A percentile compares a stretch with the other conserved stretches of the same genome.
These are phyloP conservation scores for Avena atlantica DNA, from an alignment of 176 grass and related monocot genomes.

Conservation along the genomic window DNA sequence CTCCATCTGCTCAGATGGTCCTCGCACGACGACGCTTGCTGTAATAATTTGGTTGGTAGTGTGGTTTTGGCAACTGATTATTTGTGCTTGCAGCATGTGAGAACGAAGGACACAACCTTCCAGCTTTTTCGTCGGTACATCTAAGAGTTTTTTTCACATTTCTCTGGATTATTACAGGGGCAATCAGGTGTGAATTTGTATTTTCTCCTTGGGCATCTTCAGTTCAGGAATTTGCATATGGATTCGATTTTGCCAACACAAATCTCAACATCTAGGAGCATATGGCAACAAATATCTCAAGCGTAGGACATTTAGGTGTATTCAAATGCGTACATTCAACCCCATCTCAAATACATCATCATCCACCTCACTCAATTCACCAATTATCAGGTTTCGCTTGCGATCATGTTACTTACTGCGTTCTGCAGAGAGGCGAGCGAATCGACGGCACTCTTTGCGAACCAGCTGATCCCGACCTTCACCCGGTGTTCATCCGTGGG, in stretches of 20 bases:
- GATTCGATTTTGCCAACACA: not conserved
- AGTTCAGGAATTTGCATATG: not conserved
- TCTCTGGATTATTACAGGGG: not conserved
- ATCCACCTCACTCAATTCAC: not conserved
- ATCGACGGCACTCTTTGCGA: conserved; percentile 76
- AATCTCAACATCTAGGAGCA: not conserved
- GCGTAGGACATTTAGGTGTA: not conserved
- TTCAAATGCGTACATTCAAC: not conserved
- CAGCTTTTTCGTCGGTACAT: no score
- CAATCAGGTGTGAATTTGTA: not conserved
- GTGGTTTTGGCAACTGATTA: not conserved
- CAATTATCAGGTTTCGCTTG: conserved; percentile 26
- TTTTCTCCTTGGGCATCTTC: not conserved
- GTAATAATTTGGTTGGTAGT: not conserved
- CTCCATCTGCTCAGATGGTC: not conserved
- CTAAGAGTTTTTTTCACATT: not conserved
- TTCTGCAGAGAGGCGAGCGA: conserved; percentile 74
- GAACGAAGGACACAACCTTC: no score
- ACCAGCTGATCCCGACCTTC: conserved; percentile 95
- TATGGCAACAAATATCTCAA: not conserved
- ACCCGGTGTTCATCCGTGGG: conserved; percentile 88
- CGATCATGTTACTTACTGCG: conserved; percentile 61
- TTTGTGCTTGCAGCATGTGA: no score
- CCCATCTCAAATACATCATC: not conserved
- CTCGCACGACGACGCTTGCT: not conserved